Percentiles rank a stretch among this genome's conserved stretches.
These are phyloP conservation scores for Talaromyces liani DNA, from an alignment of 495 filamentous ascomycete genomes.

Conservation along the genomic window DNA sequence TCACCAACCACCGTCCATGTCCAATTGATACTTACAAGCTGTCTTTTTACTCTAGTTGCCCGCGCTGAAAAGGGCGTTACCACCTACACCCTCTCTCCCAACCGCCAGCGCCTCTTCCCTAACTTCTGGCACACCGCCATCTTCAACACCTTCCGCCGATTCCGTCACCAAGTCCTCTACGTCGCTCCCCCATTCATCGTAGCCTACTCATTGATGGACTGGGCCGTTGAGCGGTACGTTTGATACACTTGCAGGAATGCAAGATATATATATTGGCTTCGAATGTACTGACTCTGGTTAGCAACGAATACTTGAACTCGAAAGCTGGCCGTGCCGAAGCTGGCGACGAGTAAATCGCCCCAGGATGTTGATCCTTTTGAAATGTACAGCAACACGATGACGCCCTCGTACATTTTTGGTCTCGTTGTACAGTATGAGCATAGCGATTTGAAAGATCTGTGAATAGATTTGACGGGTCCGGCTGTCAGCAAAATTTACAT, in stretches of 20 bases:
- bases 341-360: constrained; percentile 29
- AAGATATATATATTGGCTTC: background rate
- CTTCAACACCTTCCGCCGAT: constrained; percentile 56
- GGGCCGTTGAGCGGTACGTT: constrained; percentile 76
- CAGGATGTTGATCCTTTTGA: background rate
- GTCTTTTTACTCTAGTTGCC: background rate
- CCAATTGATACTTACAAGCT: background rate
- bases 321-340: constrained; percentile 64
- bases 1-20: background rate
- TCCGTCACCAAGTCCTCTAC: constrained; percentile 67
- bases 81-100: constrained; percentile 55
- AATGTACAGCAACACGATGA: background rate
- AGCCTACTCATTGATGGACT: constrained; percentile 74
- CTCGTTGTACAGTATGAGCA: constrained; percentile 7
- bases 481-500: background rate
- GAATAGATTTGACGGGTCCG: background rate
- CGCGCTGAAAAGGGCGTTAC: constrained; percentile 54
- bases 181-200: constrained; percentile 66
- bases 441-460: background rate
- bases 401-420: background rate
- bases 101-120: constrained; percentile 59
- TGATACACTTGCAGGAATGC: background rate
- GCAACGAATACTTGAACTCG: constrained; percentile 89
- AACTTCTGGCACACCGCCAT: constrained; percentile 53
- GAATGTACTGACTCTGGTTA: constrained; percentile 22